These are phyloP conservation scores for Rhodotorula sp. DNA, from an alignment of 1,284 basidiomycete species.

Conservation along the genomic window DNA sequence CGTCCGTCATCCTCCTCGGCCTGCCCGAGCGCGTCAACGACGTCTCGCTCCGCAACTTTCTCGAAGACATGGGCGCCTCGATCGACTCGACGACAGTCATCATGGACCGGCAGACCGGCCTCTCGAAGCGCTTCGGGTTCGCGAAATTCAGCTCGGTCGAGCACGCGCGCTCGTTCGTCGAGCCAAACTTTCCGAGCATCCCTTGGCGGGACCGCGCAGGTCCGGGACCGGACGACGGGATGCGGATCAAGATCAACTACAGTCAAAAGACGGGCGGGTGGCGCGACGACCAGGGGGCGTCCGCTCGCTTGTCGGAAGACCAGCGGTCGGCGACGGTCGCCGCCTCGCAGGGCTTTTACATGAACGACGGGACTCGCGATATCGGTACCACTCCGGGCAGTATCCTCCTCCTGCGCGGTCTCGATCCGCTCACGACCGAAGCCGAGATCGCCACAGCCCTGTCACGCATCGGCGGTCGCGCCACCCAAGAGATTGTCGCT, in stretches of 20 bases:
- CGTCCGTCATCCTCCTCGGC: constrained; percentile 45
- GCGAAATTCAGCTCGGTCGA: constrained; percentile 81
- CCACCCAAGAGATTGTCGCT: constrained; percentile 61
- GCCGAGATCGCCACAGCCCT: constrained; percentile 51
- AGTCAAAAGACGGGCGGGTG: constrained; percentile 53
- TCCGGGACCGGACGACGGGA: constrained; percentile 30
- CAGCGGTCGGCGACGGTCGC: constrained; percentile 22
- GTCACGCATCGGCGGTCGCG: constrained; percentile 55
- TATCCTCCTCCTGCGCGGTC: constrained; percentile 78
- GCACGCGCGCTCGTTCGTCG: constrained; percentile 75
- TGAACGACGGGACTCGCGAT: constrained; percentile 88
- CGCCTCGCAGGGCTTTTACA: constrained; percentile 45
- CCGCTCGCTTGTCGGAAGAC: constrained; percentile 34
- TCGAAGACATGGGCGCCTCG: constrained; percentile 44
- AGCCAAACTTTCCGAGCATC: constrained; percentile 57
- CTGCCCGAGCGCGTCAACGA: constrained; percentile 39
- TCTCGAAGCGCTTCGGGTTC: constrained; percentile 89
- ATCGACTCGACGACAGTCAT: constrained; percentile 74
- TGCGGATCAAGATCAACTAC: constrained; percentile 44
- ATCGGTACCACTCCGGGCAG: constrained; percentile 70
- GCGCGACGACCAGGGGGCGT: constrained; percentile 53
- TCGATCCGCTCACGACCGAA: constrained; percentile 78
- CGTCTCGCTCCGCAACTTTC: constrained; percentile 32
- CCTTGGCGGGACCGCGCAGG: constrained; percentile 37
- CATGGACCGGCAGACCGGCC: constrained; percentile 82